Conservation (phyloP, 352 stramenopile genomes). For the Globisporangium cederbergense region DNA sequence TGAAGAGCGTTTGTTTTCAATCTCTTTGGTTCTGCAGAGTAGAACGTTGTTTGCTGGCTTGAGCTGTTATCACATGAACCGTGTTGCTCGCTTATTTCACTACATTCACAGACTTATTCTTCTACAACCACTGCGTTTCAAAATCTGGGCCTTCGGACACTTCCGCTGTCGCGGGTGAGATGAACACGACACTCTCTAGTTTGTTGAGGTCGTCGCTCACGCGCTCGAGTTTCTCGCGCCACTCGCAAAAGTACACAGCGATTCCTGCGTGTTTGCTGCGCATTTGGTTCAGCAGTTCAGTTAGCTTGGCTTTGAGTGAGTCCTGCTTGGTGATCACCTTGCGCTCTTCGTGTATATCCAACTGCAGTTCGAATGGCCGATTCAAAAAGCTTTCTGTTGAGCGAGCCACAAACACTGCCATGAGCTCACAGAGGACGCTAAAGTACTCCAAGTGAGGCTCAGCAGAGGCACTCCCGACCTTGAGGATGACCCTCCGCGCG, state of each 20-base stretch:
- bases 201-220: slow-evolving; percentile 3
- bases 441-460: slow-evolving; percentile 2
- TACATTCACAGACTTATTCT: not conserved
- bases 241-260: slow-evolving; percentile 4
- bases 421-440: not conserved
- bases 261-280: slow-evolving; percentile 1
- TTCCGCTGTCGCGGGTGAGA: not conserved
- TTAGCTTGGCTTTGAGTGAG: not conserved
- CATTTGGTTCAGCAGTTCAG: not conserved
- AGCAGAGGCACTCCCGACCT: not conserved
- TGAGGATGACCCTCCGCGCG: not conserved
- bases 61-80: not conserved
- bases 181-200: slow-evolving; percentile 2
- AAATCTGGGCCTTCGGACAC: not conserved
- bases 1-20: too few relatives aligned
- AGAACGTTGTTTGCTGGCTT: too few relatives aligned
- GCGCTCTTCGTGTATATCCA: slow-evolving; percentile 4
- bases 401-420: not conserved
- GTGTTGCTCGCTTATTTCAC: not conserved
- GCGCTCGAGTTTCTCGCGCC: not conserved
- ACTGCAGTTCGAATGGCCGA: slow-evolving; percentile 4
- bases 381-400: not conserved
- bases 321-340: not conserved
- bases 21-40: too few relatives aligned
- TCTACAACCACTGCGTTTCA: slow-evolving; percentile 4